A percentile compares a stretch with the other conserved stretches of the same genome.
phyloP scores from a whole-genome alignment of 1,284 basidiomycete genomes.

The Ustilago trichophora region DNA sequence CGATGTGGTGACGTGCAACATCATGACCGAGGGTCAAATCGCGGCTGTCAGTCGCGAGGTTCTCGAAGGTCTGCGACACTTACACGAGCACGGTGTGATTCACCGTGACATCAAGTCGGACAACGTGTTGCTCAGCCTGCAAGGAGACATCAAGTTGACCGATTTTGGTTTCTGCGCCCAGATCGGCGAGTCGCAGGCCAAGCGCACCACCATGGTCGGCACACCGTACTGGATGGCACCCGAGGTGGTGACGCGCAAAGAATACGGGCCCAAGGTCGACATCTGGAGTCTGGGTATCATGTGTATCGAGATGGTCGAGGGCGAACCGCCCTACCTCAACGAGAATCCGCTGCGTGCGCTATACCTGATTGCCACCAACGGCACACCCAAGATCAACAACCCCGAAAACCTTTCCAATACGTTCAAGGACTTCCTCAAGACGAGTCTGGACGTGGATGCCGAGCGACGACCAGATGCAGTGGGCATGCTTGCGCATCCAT shows the following conservation, averaged over 20 bases:
- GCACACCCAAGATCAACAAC: slow-evolving; percentile 95
- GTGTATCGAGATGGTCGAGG: slow-evolving; percentile 99
- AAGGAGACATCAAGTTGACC: slow-evolving; percentile 96
- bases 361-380: slow-evolving; percentile 96
- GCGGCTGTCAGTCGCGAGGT: slow-evolving; percentile 91
- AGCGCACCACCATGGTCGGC: slow-evolving; percentile 99
- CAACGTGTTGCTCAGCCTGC: slow-evolving; percentile 89
- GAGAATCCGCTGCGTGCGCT: slow-evolving; percentile 95
- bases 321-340: slow-evolving; percentile 96
- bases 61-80: slow-evolving; percentile 86
- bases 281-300: slow-evolving; percentile 99
- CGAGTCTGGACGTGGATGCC: slow-evolving; percentile 91
- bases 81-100: slow-evolving; percentile 93
- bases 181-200: slow-evolving; percentile 88
- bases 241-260: slow-evolving; percentile 96
- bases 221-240: slow-evolving; percentile 99
- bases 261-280: slow-evolving; percentile 98
- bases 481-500: slow-evolving; percentile 83
- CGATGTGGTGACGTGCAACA: slow-evolving; percentile 93
- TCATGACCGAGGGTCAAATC: slow-evolving; percentile 93
- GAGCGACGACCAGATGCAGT: slow-evolving; percentile 90
- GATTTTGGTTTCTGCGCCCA: slow-evolving; percentile 99
- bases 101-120: slow-evolving; percentile 98
- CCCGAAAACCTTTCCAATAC: slow-evolving; percentile 85
- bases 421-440: slow-evolving; percentile 90